These are phyloP conservation scores for Metschnikowia shivogae DNA, from an alignment of 805 yeast species.

Conservation along the genomic window DNA sequence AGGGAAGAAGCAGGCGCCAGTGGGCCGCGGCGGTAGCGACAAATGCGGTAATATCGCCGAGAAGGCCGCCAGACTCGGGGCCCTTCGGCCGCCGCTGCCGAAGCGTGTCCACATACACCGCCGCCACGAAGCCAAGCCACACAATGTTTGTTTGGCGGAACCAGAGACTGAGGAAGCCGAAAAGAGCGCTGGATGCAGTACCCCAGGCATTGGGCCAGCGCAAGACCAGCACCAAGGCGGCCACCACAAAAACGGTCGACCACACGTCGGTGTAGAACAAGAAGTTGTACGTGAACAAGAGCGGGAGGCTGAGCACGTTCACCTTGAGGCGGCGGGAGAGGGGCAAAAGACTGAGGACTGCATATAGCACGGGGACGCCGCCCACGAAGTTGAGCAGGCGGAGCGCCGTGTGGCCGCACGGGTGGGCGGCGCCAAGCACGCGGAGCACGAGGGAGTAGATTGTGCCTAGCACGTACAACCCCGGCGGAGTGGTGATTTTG, in stretches of 20 bases:
- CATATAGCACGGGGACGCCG: slow-evolving; percentile 52
- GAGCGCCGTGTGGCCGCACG: slow-evolving; percentile 17
- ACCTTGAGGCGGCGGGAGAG: slow-evolving; percentile 22
- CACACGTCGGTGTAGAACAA: slow-evolving; percentile 92
- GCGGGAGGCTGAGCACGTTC: slow-evolving; percentile 52
- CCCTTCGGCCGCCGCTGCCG: slow-evolving; percentile 11
- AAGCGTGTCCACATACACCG: slow-evolving; percentile 49
- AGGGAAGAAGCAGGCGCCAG: slow-evolving; percentile 44
- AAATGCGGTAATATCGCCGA: slow-evolving; percentile 1
- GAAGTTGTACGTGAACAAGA: slow-evolving; percentile 66
- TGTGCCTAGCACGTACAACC: slow-evolving; percentile 57
- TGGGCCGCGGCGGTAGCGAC: slow-evolving; percentile 12
- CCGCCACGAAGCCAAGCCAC: slow-evolving; percentile 69
- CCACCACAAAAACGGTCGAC: slow-evolving; percentile 70
- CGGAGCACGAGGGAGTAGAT: slow-evolving; percentile 35
- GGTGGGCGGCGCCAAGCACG: slow-evolving; percentile 25
- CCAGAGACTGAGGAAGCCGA: slow-evolving; percentile 60
- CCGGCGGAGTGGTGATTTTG: slow-evolving; percentile 97
- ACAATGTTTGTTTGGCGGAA: slow-evolving; percentile 90
- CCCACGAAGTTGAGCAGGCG: slow-evolving; percentile 61
- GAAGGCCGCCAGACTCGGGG: neutral
- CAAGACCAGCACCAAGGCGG: slow-evolving; percentile 48
- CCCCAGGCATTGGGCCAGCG: slow-evolving; percentile 18
- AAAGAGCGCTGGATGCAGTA: slow-evolving; percentile 42
- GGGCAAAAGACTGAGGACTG: slow-evolving; percentile 30